phyloP scores from a whole-genome alignment of 1,284 basidiomycete species.

The Naganishia sp. region DNA sequence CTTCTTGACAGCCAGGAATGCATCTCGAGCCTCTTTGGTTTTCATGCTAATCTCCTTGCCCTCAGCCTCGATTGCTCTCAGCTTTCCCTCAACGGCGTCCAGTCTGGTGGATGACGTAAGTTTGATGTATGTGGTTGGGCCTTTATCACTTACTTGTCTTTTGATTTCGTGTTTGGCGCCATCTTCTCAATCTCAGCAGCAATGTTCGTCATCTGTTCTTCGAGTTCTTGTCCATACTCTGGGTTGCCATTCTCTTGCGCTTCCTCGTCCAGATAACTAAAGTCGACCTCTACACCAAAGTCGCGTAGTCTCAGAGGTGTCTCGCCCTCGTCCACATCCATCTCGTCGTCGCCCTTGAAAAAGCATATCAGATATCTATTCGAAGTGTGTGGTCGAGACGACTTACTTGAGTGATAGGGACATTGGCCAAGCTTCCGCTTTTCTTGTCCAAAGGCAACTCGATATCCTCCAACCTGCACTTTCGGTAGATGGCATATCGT shows the following conservation, averaged over 20 bases:
- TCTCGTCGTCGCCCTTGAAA: slow-evolving; percentile 64
- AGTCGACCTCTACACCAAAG: slow-evolving; percentile 90
- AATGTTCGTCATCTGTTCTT: slow-evolving; percentile 72
- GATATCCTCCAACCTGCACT: slow-evolving; percentile 92
- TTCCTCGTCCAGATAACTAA: slow-evolving; percentile 74
- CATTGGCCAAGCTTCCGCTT: slow-evolving; percentile 73
- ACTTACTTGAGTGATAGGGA: slow-evolving; percentile 88
- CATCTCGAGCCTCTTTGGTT: slow-evolving; percentile 83
- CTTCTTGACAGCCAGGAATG: slow-evolving; percentile 85
- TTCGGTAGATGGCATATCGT: slow-evolving; percentile 81
- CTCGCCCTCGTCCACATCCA: slow-evolving; percentile 40
- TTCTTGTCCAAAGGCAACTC: slow-evolving; percentile 66
- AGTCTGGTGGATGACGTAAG: slow-evolving; percentile 58
- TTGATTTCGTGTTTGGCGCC: slow-evolving; percentile 95
- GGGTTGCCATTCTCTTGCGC: slow-evolving; percentile 74
- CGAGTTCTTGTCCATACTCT: slow-evolving; percentile 71
- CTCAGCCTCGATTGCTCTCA: slow-evolving; percentile 60
- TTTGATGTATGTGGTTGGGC: not conserved
- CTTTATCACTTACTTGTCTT: slow-evolving; percentile 65
- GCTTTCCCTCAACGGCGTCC: slow-evolving; percentile 79
- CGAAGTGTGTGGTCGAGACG: not conserved
- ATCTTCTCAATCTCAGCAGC: slow-evolving; percentile 85
- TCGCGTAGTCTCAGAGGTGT: slow-evolving; percentile 68
- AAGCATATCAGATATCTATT: slow-evolving; percentile 1
- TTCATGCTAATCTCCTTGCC: slow-evolving; percentile 66